A percentile compares a stretch with the other conserved stretches of the same genome.
phyloP scores from a whole-genome alignment of 495 filamentous ascomycete genomes.

The Tuber magnatum region DNA sequence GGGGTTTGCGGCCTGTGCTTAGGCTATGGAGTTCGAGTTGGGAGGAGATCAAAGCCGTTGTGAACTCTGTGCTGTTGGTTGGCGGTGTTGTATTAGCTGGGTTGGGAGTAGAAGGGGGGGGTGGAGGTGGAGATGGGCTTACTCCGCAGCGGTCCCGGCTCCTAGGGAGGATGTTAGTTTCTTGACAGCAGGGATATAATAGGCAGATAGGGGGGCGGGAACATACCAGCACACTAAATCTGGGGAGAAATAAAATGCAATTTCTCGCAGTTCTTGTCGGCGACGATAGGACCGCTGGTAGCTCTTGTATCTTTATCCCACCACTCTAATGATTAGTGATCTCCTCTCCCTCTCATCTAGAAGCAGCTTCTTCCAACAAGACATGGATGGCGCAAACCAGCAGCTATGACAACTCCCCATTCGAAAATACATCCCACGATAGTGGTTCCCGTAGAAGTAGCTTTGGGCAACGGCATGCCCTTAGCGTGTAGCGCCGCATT shows the following conservation, averaged over 20 bases:
- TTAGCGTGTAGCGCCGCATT: slow-evolving; percentile 90
- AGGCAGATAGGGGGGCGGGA: not conserved
- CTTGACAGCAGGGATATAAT: not conserved
- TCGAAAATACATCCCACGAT: slow-evolving; percentile 98
- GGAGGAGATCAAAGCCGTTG: slow-evolving; percentile 94
- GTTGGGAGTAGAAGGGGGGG: slow-evolving; percentile 53
- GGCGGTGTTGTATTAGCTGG: slow-evolving; percentile 5
- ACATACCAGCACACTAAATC: slow-evolving; percentile 91
- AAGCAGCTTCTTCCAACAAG: slow-evolving; percentile 18
- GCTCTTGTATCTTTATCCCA: slow-evolving; percentile 90
- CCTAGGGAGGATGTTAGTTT: slow-evolving; percentile 24
- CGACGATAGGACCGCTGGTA: slow-evolving; percentile 94
- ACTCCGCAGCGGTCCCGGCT: slow-evolving; percentile 95
- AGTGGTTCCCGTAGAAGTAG: slow-evolving; percentile 97
- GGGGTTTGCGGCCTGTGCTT: slow-evolving; percentile 88
- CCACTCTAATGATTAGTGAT: not conserved
- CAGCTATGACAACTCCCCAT: slow-evolving; percentile 66
- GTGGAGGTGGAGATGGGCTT: slow-evolving; percentile 70
- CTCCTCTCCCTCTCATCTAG: not conserved
- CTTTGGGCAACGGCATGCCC: slow-evolving; percentile 90
- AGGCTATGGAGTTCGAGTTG: slow-evolving; percentile 95
- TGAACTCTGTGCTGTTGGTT: slow-evolving; percentile 72
- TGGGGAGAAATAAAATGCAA: slow-evolving; percentile 97
- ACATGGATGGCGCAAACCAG: slow-evolving; percentile 51
- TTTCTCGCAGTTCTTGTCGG: slow-evolving; percentile 99